Conservation (phyloP, 441 rosid species). For the Brassica balearica region DNA sequence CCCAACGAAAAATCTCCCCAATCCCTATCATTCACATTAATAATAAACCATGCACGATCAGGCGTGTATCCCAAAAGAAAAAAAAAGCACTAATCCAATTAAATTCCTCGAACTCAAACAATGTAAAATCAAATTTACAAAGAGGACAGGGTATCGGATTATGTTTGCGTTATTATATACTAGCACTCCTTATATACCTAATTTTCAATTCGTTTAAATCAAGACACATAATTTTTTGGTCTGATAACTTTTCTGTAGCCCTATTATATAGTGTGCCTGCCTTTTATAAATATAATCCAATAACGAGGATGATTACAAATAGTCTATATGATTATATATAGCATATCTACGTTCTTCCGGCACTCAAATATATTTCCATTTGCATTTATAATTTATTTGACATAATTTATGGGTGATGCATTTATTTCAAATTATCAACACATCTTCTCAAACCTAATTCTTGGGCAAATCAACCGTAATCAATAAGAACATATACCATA, state of each 20-base stretch:
- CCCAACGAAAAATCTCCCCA: neutral
- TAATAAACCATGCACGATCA: neutral
- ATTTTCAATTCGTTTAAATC: neutral
- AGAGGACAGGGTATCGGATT: neutral
- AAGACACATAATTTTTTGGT: neutral
- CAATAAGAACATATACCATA: slow-evolving; percentile 42
- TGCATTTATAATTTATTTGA: slow-evolving; percentile 31
- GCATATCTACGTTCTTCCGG: slow-evolving; percentile 14
- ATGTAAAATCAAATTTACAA: neutral
- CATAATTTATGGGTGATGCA: slow-evolving; percentile 41
- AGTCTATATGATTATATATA: slow-evolving; percentile 7
- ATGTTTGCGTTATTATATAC: neutral
- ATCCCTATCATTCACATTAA: neutral
- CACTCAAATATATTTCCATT: neutral
- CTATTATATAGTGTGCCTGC: neutral
- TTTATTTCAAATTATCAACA: slow-evolving; percentile 43
- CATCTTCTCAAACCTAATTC: slow-evolving; percentile 45
- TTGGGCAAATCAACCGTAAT: slow-evolving; percentile 45
- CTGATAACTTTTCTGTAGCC: too few species aligned
- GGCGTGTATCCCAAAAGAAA: slow-evolving; percentile 1
- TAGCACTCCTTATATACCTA: neutral
- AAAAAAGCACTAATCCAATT: neutral
- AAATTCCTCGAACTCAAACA: neutral
- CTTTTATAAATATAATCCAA: neutral
- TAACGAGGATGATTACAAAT: slow-evolving; percentile 23